Percentiles rank a stretch among this genome's conserved stretches.
Evolutionary conservation across 148 eudicot genomes (phyloP).

Genomic region (Agrostemma githago): DNA sequence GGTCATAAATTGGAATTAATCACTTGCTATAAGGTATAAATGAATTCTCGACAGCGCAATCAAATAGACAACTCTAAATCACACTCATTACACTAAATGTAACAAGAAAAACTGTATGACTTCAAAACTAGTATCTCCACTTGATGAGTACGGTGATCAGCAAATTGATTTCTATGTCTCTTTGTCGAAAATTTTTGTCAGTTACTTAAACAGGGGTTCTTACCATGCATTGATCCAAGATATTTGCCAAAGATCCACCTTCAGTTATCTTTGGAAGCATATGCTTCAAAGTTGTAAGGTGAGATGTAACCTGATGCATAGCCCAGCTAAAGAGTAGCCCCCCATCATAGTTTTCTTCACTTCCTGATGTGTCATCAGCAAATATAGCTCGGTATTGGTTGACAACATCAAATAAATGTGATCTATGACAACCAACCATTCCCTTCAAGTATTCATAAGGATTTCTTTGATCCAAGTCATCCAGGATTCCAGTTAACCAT

Average conservation of each 20-base stretch:
- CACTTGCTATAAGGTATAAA: neutral
- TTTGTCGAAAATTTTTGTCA: neutral
- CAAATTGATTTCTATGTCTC: neutral
- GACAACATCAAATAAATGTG: constrained; percentile 95
- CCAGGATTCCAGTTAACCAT: constrained; percentile 92
- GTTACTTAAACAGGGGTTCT: constrained; percentile 19
- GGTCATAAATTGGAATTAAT: neutral
- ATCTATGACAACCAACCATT: constrained; percentile 76
- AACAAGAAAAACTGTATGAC: neutral
- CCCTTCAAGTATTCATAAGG: constrained; percentile 92
- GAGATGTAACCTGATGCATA: constrained; percentile 87
- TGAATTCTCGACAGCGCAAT: neutral
- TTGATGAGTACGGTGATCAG: neutral
- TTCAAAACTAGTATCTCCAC: neutral
- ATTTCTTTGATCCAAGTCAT: constrained; percentile 91
- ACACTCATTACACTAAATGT: neutral
- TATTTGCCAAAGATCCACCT: constrained; percentile 93
- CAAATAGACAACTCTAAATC: neutral
- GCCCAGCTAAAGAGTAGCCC: constrained; percentile 99
- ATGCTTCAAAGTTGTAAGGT: constrained; percentile 65
- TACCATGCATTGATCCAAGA: constrained; percentile 95
- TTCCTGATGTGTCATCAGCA: constrained; percentile 96
- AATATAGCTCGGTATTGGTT: constrained; percentile 97
- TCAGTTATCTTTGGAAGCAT: constrained; percentile 96
- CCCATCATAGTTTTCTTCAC: constrained; percentile 94